Conservation (phyloP, 768 basidiomycete genomes). For the Lactifluus pinguis region DNA sequence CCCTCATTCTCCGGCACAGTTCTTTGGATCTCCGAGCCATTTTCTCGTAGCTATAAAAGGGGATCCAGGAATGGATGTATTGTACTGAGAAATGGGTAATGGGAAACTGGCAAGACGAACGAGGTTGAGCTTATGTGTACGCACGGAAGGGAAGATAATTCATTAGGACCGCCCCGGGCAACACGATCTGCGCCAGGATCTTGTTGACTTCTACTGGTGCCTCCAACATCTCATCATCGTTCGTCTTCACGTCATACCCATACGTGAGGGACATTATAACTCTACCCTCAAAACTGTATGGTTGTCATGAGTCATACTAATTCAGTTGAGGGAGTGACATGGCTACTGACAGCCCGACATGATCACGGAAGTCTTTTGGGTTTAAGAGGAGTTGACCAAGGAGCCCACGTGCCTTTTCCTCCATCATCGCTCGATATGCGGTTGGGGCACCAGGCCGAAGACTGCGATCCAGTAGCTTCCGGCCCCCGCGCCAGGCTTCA, state of each 20-base stretch:
- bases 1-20: not conserved
- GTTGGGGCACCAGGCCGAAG: not conserved
- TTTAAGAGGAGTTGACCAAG: not conserved
- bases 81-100: slow-evolving; percentile 1
- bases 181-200: not conserved
- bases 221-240: not conserved
- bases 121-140: not conserved
- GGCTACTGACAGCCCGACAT: not conserved
- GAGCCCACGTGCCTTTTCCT: slow-evolving; percentile 1
- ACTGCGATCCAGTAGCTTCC: slow-evolving; percentile 2
- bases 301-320: not conserved
- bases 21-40: not conserved
- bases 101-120: not conserved
- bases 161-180: slow-evolving; percentile 2
- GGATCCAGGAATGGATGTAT: slow-evolving; percentile 12
- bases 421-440: not conserved
- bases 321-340: not conserved
- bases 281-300: slow-evolving; percentile 1
- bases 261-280: slow-evolving; percentile 7
- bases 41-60: not conserved
- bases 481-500: not conserved
- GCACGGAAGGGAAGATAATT: slow-evolving; percentile 9
- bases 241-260: slow-evolving; percentile 1
- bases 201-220: not conserved
- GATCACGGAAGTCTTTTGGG: not conserved